phyloP scores from a whole-genome alignment of 73 alveolate species.

The Tetrahymena malaccensis region DNA sequence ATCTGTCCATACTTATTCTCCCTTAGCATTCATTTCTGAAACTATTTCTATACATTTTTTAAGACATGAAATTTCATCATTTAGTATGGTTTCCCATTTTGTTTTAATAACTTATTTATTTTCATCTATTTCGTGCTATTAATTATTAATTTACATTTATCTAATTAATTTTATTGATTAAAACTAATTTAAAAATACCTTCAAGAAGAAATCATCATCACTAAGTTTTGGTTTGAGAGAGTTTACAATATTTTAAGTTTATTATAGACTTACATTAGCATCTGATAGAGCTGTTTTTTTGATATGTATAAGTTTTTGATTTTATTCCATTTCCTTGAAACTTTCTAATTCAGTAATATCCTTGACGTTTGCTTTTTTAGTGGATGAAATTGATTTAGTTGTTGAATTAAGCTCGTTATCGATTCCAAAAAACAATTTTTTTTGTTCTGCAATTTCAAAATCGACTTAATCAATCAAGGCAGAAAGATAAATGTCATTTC shows the following conservation, averaged over 20 bases:
- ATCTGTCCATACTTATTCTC: slow-evolving; percentile 18
- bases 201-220: background rate
- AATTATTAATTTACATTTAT: background rate
- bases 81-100: slow-evolving; percentile 23
- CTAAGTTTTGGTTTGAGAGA: background rate
- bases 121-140: background rate
- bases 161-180: background rate
- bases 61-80: slow-evolving; percentile 41
- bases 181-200: background rate
- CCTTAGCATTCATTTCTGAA: background rate
- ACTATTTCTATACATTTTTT: slow-evolving; percentile 9
- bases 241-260: background rate
- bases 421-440: background rate
- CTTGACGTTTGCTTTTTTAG: background rate
- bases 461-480: background rate
- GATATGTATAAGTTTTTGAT: background rate
- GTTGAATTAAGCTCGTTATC: background rate
- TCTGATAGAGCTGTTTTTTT: background rate
- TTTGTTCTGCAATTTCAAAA: background rate
- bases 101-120: background rate
- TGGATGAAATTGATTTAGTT: background rate
- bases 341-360: background rate
- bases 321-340: background rate
- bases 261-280: background rate
- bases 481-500: background rate